phyloP scores from a whole-genome alignment of 1,139 yeast genomes.

The Schwanniomyces etchellsii region DNA sequence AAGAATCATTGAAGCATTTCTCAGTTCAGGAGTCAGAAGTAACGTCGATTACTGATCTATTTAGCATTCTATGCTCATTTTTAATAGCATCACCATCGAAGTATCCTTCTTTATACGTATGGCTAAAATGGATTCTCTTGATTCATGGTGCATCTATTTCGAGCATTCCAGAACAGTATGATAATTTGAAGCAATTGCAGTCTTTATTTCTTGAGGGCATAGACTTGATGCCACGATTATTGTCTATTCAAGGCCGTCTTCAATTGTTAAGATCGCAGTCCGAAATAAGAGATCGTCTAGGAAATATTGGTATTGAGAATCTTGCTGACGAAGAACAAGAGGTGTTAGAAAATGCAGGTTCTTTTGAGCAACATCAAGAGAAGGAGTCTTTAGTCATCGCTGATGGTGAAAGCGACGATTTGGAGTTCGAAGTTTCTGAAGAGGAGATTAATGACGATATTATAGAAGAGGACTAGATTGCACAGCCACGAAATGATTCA shows the following conservation, averaged over 20 bases:
- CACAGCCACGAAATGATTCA: too few relatives aligned
- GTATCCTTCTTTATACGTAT: conserved; percentile 27
- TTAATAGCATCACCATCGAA: conserved; percentile 31
- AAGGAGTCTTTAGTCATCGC: conserved; percentile 30
- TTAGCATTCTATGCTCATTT: conserved; percentile 26
- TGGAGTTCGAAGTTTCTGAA: conserved; percentile 8
- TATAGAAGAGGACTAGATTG: conserved; percentile 8
- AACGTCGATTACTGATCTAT: conserved; percentile 19
- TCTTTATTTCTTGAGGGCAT: conserved; percentile 23
- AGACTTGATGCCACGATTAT: conserved; percentile 31
- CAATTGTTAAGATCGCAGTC: conserved; percentile 37
- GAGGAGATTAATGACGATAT: conserved; percentile 9
- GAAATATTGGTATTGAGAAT: conserved; percentile 16
- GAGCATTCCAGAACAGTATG: conserved; percentile 24
- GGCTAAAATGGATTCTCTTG: conserved; percentile 49
- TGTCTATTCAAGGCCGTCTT: conserved; percentile 41
- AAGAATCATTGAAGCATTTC: conserved; percentile 24
- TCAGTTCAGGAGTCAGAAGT: conserved; percentile 7
- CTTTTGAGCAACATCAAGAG: conserved; percentile 27
- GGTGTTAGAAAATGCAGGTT: conserved; percentile 30
- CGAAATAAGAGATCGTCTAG: conserved; percentile 24
- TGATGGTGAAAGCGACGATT: conserved; percentile 41
- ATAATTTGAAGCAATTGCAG: conserved; percentile 26
- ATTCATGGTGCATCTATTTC: conserved; percentile 39
- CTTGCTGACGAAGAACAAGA: conserved; percentile 17